Percentiles rank a stretch among this genome's conserved stretches.
Evolutionary conservation across 768 basidiomycete species (phyloP).

Genomic region (Collybia mongolica): DNA sequence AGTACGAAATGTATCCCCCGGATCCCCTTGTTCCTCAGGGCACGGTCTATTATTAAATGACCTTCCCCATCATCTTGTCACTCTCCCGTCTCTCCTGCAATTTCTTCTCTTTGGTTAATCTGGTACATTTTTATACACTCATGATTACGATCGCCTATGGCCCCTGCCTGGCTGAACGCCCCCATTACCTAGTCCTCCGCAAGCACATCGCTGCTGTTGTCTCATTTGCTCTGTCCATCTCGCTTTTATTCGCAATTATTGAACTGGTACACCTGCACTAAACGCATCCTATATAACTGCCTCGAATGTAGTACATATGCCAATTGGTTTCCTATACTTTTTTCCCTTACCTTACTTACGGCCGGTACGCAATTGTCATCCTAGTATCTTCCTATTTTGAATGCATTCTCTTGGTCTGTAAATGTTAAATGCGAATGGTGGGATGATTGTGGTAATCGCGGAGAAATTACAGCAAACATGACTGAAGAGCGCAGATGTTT

Average conservation of each 20-base stretch:
- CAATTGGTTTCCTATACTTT: not conserved
- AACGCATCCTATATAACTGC: constrained; percentile 2
- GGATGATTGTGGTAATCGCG: too few relatives aligned
- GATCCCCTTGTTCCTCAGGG: constrained; percentile 40
- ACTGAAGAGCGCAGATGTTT: too few relatives aligned
- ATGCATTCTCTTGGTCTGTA: too few relatives aligned
- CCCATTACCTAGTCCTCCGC: constrained; percentile 2
- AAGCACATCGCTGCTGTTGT: constrained; percentile 5
- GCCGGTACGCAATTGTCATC: not conserved
- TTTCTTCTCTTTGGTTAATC: not conserved
- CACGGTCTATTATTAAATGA: constrained; percentile 59
- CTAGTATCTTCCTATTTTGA: too few relatives aligned
- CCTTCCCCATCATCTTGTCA: constrained; percentile 18
- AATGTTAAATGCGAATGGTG: too few relatives aligned
- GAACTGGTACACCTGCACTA: constrained; percentile 5
- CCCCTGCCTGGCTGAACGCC: constrained; percentile 4
- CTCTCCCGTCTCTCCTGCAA: constrained; percentile 13
- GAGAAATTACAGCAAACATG: too few relatives aligned
- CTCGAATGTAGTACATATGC: constrained; percentile 1
- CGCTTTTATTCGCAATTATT: constrained; percentile 1
- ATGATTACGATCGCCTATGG: constrained; percentile 9
- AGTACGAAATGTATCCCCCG: constrained; percentile 66
- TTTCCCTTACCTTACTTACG: not conserved
- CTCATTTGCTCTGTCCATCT: constrained; percentile 2
- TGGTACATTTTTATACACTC: constrained; percentile 6